Evolutionary conservation across 1,284 basidiomycete genomes (phyloP), one percentile per base, ranked within the genome.

Genomic region (Ustanciosporium gigantosporum): DNA sequence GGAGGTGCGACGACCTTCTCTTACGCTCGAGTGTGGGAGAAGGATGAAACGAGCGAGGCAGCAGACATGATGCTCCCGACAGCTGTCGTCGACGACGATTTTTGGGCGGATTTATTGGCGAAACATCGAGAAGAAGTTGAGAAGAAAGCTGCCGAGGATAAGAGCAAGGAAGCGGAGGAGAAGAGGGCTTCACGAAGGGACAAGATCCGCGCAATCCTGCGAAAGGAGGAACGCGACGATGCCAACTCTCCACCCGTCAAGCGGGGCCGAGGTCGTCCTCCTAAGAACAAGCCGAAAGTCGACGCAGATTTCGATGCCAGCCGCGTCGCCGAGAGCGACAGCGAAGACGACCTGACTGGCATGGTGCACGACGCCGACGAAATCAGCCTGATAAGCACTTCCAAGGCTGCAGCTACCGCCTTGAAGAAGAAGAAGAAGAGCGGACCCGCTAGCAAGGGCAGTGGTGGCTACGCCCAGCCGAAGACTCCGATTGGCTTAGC

Each of bases 1-100:
- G 62, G 53, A 3, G 66, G 61, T 6, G 51, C 64, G 3, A 34
- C 29, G 15, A 50, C 34, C 0, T 79, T 79, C 43, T 66, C 77
- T 2, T 77, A 71, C 17, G 78, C 78, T 2, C 60, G 73, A 39
- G 68, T 79, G 6, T 79, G 78, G 78, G 68, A 73, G 25, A 49
- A 64, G 20, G 59, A 66, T 15, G 48, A 65, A 22, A 17, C 41
- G 32, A 41, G 56, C 8, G 38, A 31, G 6, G 41, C 34, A 6
- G 46, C 50, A 2, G 21, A 36, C 2, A 56, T 41, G 11, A n/a
- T n/a, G n/a, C 41, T 62, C 59, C 62, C 50, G 20, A 51, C 67
- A 8, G 51, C 77, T 15, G 58, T 74, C 11, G 61, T 61, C n/a
- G 66, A 70, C 19, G 47, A 64, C 19, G 61, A 66, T 38, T 66